Evolutionary conservation across 345 rosid species (phyloP), one percentile per base, ranked within the genome.

Genomic region (Cardamine occulta): DNA sequence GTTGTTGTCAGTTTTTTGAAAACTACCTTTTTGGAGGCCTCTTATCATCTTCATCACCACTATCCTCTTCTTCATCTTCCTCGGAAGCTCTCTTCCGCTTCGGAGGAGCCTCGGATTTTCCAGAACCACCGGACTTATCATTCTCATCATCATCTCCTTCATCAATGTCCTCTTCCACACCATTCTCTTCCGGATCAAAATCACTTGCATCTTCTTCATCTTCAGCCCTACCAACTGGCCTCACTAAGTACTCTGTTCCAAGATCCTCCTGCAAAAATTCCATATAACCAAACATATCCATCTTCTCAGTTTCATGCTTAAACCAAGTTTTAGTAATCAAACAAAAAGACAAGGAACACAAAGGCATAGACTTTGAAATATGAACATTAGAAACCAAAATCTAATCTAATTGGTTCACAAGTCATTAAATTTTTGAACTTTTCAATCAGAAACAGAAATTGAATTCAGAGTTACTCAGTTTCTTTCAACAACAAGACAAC

Each of bases 181-280:
- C 94, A 21, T 87, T 90, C 81, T 90, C 98, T 53, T 85, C 91
- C 0, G 93, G 93, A 64, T 91, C 97, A 28, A 91, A 89, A 79
- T 91, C 98, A 70, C 96, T 90, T 11, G 93, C 95, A 23, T 93
- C 93, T 72, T 89, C 98, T 79, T 93, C 97, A 9, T 91, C 98
- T 74, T 93, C 97, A 11, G 98, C 85, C 4, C 74, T 77, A 53
- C 74, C 98, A 19, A 91, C 89, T 1, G 98, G 98, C 73, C 86
- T 84, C 40, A 93, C 93, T 7, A 93, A 83, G 73, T 85, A 93
- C 63, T 93, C 97, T 0, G 96, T 91, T 47, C 96, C 94, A 80
- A 91, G 52, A 77, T 89, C 96, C 80, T 83, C 88, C 97, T 88
- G 40, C 54, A 24, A 23, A 58, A 52, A 51, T 23, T 2, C 35